phyloP scores from a whole-genome alignment of 208 protist species.

The Porcisia hertigi region DNA sequence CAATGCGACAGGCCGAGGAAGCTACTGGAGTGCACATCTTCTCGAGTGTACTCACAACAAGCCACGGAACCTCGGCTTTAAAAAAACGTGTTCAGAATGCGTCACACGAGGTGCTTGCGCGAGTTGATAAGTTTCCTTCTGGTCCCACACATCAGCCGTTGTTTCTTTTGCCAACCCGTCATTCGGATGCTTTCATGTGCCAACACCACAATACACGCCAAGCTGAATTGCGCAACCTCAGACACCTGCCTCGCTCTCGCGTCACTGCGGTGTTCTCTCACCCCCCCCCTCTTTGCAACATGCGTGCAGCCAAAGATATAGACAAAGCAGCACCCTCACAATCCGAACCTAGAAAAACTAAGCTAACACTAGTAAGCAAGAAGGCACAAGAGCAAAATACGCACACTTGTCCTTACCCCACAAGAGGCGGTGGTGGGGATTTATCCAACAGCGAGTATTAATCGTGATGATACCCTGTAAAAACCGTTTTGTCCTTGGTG shows the following conservation, averaged over 20 bases:
- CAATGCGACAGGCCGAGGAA: not conserved
- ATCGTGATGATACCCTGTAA: constrained; percentile 78
- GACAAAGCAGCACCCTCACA: not conserved
- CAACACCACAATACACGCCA: not conserved
- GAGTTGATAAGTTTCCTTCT: not conserved
- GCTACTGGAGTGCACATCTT: not conserved
- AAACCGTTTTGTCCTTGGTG: constrained; percentile 81
- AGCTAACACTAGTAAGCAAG: not conserved
- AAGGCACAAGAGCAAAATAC: no score
- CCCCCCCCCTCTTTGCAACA: not conserved
- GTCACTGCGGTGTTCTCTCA: not conserved
- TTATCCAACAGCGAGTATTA: constrained; percentile 20
- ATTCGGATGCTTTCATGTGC: not conserved
- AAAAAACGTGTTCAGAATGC: not conserved
- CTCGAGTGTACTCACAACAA: not conserved
- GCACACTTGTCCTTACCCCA: not conserved
- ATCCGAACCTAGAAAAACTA: not conserved
- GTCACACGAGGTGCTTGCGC: not conserved
- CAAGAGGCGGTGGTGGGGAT: not conserved
- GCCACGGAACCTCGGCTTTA: no score
- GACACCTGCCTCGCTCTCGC: not conserved
- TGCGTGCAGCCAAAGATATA: not conserved
- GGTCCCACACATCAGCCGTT: not conserved
- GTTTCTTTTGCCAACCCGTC: not conserved
- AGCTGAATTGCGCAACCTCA: not conserved